Evolutionary conservation across 495 filamentous ascomycete species (phyloP), one percentile per base, ranked within the genome.

Genomic region (Baudoinia panamericana): DNA sequence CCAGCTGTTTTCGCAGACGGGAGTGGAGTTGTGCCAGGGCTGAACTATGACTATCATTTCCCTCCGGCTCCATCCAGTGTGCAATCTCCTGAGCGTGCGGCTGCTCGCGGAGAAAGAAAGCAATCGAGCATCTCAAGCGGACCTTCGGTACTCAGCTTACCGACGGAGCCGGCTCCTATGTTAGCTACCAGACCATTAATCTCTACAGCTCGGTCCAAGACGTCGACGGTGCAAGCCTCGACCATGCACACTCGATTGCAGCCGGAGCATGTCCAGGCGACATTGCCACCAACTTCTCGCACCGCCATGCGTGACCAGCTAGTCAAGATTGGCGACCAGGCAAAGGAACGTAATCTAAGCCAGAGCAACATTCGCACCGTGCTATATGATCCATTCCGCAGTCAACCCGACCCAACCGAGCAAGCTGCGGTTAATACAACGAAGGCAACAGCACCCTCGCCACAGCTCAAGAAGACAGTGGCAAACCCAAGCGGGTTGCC

Each of bases 351-450:
- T 13, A 52, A 39, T 30, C 33, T 38, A 4, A 47, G 43, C 24
- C 48, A 52, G 16, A 19, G 27, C 13, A 52, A 52, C 35, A 43
- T 52, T 15, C 48, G 48, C 27, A 52, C 43, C 2, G 48, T 46
- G 33, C 18, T 47, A n/a, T 23, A 43, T 29, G 48, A 52, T 17
- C 43, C 48, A 3, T 52, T 47, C 25, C 31, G 34, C 12, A 19
- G 10, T 12, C 13, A 39, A 18, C 1, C 28, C 3, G 27, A 25
- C 24, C 16, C 4, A 21, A 16, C 6, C 5, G 10, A 10, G 7
- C 11, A 3, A 2, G 15, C 26, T 9, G 15, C 27, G 9, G 47
- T 30, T 6, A 10, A 23, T 16, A 13, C 3, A 9, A 3, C n/a
- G 27, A 25, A 15, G 18, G 6, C 29, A 6, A 11, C 16, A 21